phyloP scores from a whole-genome alignment of 768 basidiomycete genomes.

The Plicaturopsis crispa region DNA sequence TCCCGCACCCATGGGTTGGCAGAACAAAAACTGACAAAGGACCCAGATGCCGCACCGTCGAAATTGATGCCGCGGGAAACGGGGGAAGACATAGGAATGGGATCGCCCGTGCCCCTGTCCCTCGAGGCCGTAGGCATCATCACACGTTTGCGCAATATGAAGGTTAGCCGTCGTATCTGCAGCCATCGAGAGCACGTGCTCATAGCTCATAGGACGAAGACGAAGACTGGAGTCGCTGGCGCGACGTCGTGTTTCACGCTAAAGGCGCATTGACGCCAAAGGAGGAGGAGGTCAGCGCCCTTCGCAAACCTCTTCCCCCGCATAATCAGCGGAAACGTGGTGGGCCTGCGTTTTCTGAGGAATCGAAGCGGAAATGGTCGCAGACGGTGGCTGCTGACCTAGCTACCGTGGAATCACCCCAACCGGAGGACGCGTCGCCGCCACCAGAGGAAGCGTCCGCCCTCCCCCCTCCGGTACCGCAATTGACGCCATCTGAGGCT shows the following conservation, averaged over 20 bases:
- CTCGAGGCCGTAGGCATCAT: slow-evolving; percentile 74
- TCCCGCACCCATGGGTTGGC: too few species aligned
- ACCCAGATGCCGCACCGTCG: slow-evolving; percentile 4
- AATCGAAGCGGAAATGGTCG: slow-evolving; percentile 9
- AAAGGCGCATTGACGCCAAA: slow-evolving; percentile 48
- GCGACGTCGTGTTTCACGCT: slow-evolving; percentile 76
- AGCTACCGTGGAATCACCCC: slow-evolving; percentile 3
- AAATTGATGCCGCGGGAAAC: slow-evolving; percentile 76
- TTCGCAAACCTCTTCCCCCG: slow-evolving; percentile 47
- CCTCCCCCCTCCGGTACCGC: slow-evolving; percentile 21
- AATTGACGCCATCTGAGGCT: slow-evolving; percentile 43
- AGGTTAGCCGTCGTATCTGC: slow-evolving; percentile 35
- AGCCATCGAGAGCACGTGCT: neutral
- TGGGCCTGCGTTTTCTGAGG: slow-evolving; percentile 25
- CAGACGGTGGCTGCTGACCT: slow-evolving; percentile 1
- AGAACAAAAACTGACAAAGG: slow-evolving; percentile 3
- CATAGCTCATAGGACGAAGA: slow-evolving; percentile 55
- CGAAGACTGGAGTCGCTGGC: slow-evolving; percentile 86
- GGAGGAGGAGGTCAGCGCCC: slow-evolving; percentile 6
- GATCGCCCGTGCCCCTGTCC: slow-evolving; percentile 76
- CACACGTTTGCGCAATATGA: slow-evolving; percentile 72
- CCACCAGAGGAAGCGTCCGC: slow-evolving; percentile 8
- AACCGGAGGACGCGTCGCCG: slow-evolving; percentile 7
- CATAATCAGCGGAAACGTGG: slow-evolving; percentile 55
- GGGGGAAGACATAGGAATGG: slow-evolving; percentile 82